These are phyloP conservation scores for Parsonsia alboflavescens DNA, from an alignment of 257 asterid genomes.

Conservation along the genomic window DNA sequence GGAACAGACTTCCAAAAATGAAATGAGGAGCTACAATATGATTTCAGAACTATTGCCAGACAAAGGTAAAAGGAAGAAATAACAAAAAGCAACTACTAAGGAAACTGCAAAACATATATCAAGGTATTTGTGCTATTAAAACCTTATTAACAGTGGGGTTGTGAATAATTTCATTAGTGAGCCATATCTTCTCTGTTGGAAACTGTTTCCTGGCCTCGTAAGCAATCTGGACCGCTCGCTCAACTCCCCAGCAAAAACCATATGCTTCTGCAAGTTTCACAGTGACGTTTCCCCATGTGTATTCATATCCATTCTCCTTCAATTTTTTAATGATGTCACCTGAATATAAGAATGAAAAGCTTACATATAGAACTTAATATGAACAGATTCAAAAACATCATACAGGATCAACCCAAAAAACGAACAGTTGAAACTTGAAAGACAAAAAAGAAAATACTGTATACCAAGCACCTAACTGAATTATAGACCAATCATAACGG, in stretches of 20 bases:
- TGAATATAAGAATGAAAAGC: conserved; percentile 29
- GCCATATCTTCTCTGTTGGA: conserved; percentile 80
- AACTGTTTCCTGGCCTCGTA: conserved; percentile 93
- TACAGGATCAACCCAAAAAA: background rate
- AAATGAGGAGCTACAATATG: background rate
- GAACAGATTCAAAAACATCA: background rate
- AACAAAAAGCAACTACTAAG: background rate
- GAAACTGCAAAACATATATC: background rate
- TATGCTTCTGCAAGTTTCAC: conserved; percentile 91
- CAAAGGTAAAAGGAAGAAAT: background rate
- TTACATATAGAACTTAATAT: conserved; percentile 1
- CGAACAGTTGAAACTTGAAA: background rate
- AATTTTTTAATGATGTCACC: conserved; percentile 81
- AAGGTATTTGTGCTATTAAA: background rate
- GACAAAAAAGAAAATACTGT: background rate
- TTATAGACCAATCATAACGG: background rate
- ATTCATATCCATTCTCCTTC: conserved; percentile 74
- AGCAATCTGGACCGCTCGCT: conserved; percentile 97
- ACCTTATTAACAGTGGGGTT: conserved; percentile 97
- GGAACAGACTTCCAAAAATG: background rate
- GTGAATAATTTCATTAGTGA: conserved; percentile 90
- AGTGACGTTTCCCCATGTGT: conserved; percentile 90
- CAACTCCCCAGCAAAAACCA: conserved; percentile 99
- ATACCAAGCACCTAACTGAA: background rate
- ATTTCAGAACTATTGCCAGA: background rate